Conservation (phyloP, 2,329 filamentous ascomycete genomes). For the Akanthomyces muscarius region DNA sequence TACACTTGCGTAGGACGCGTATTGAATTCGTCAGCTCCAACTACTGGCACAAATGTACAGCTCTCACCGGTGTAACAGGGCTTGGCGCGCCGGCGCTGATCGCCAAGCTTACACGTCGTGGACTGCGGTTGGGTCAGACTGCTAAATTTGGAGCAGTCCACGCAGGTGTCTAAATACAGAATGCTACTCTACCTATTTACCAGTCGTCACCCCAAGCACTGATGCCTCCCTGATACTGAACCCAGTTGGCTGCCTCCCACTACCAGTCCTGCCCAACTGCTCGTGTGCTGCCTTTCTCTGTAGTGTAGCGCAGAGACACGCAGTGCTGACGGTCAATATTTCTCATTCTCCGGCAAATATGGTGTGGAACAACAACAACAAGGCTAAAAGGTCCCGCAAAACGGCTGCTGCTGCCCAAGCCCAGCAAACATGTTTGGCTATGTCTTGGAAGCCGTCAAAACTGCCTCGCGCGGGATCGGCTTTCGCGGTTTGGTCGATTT, state of each 20-base stretch:
- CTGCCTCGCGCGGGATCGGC: not conserved
- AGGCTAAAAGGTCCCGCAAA: not conserved
- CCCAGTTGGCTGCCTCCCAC: not conserved
- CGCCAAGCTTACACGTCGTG: slow-evolving; percentile 1
- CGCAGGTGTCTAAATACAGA: not conserved
- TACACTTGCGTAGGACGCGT: not conserved
- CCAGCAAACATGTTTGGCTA: not conserved
- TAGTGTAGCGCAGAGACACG: not conserved
- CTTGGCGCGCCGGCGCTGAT: slow-evolving; percentile 2
- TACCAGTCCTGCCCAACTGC: not conserved
- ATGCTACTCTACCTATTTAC: not conserved
- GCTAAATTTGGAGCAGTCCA: slow-evolving; percentile 3
- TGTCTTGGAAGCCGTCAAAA: not conserved
- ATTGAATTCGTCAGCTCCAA: not conserved
- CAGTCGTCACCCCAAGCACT: not conserved
- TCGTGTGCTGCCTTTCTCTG: not conserved
- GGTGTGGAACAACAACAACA: too few species aligned
- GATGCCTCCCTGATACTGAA: not conserved
- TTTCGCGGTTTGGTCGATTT: not conserved
- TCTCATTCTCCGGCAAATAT: too few species aligned
- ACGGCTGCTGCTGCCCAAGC: not conserved
- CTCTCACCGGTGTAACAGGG: not conserved
- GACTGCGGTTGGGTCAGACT: not conserved
- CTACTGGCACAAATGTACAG: not conserved
- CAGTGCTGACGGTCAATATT: not conserved